phyloP scores from a whole-genome alignment of 164 flowering plant genomes.

The Vitis rupestris region DNA sequence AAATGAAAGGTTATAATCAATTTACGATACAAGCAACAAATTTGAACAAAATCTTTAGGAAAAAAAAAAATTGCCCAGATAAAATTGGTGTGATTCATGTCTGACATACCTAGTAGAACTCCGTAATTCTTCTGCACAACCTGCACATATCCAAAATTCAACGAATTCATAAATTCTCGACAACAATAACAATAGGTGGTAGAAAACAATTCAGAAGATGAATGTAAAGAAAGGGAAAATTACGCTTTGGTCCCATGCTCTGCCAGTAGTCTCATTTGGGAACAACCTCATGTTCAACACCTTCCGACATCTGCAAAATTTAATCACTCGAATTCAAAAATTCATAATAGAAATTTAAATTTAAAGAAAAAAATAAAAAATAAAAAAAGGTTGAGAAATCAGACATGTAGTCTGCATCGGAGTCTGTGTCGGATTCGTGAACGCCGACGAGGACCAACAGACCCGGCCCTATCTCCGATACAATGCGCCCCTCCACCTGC shows the following conservation, averaged over 20 bases:
- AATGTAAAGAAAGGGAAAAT: conserved; percentile 7
- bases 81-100: background rate
- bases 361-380: background rate
- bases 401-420: conserved; percentile 86
- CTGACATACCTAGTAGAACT: conserved; percentile 72
- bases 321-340: background rate
- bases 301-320: conserved; percentile 73
- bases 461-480: conserved; percentile 92
- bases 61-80: too few relatives aligned
- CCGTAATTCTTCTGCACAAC: conserved; percentile 81
- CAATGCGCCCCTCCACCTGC: conserved; percentile 80
- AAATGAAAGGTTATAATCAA: too few relatives aligned
- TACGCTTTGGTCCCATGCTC: conserved; percentile 82
- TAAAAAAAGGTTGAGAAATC: background rate
- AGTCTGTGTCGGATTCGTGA: conserved; percentile 73
- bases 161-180: background rate
- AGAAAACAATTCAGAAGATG: background rate
- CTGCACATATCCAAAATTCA: conserved; percentile 37
- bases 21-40: too few relatives aligned
- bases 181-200: background rate
- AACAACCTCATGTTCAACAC: conserved; percentile 94
- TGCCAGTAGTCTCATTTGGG: conserved; percentile 72
- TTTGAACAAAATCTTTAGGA: too few relatives aligned
- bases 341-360: background rate
- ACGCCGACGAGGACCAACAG: conserved; percentile 83